phyloP scores from a whole-genome alignment of 495 filamentous ascomycete species.

The Viridothelium virens region DNA sequence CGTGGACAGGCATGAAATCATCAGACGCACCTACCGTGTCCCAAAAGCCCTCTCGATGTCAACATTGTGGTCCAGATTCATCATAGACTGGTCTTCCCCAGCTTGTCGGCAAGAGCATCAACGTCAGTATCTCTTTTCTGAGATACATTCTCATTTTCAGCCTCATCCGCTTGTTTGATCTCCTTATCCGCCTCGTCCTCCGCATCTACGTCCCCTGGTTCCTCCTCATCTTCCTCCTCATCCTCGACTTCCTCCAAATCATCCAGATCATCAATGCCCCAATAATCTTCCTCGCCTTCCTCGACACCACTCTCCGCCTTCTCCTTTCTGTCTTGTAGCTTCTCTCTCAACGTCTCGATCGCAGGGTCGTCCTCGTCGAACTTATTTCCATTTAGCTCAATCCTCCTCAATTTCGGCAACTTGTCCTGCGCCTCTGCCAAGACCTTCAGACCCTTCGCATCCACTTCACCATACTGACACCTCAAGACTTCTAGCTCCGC shows the following conservation, averaged over 20 bases:
- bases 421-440: slow-evolving; percentile 52
- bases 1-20: background rate
- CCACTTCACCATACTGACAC: slow-evolving; percentile 93
- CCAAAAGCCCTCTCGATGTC: background rate
- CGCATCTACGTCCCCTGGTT: slow-evolving; percentile 53
- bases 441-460: slow-evolving; percentile 58
- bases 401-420: slow-evolving; percentile 65
- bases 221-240: slow-evolving; percentile 65
- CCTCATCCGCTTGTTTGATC: slow-evolving; percentile 61
- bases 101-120: slow-evolving; percentile 65
- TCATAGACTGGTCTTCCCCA: slow-evolving; percentile 54
- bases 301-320: slow-evolving; percentile 55
- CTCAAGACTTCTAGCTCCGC: slow-evolving; percentile 67
- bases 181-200: slow-evolving; percentile 57
- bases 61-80: background rate
- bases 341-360: slow-evolving; percentile 44
- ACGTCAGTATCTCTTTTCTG: slow-evolving; percentile 70
- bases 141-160: slow-evolving; percentile 63
- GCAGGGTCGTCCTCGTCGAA: slow-evolving; percentile 76
- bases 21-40: background rate
- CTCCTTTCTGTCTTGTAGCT: slow-evolving; percentile 49
- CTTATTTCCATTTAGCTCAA: slow-evolving; percentile 94
- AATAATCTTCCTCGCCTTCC: slow-evolving; percentile 45
- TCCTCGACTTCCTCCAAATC: slow-evolving; percentile 69
- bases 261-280: slow-evolving; percentile 78